Evolutionary conservation across 345 rosid species (phyloP).

Genomic region (Carallia pectinifolia): DNA sequence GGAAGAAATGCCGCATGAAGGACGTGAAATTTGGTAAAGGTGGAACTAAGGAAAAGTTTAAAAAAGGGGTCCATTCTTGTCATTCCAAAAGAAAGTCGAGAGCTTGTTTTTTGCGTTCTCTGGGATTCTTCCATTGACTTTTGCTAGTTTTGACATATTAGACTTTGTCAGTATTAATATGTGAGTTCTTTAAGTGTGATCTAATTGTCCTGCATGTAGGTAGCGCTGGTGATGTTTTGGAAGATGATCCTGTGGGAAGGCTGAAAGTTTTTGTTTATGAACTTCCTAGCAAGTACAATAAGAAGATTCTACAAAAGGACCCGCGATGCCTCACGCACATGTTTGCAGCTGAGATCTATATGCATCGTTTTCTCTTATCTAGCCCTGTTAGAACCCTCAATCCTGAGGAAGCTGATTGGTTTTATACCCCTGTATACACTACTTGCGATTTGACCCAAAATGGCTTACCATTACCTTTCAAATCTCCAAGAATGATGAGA

Average conservation of each 20-base stretch:
- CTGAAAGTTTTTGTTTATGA: conserved; percentile 34
- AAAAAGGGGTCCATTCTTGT: too few species aligned
- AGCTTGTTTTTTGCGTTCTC: too few species aligned
- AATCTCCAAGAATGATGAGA: conserved; percentile 32
- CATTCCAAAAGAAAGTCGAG: too few species aligned
- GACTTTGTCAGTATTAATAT: neutral
- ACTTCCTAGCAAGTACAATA: conserved; percentile 36
- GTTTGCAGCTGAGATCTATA: conserved; percentile 36
- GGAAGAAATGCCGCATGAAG: too few species aligned
- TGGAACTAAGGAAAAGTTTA: too few species aligned
- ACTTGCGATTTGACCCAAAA: conserved; percentile 31
- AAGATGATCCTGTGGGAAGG: conserved; percentile 22
- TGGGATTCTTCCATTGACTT: too few species aligned
- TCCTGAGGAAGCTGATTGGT: conserved; percentile 34
- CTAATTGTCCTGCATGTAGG: conserved; percentile 18
- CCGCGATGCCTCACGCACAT: conserved; percentile 29
- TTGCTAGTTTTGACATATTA: neutral
- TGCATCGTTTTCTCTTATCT: conserved; percentile 33
- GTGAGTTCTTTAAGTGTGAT: neutral
- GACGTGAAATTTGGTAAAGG: too few species aligned
- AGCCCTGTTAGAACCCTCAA: conserved; percentile 30
- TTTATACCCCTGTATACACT: conserved; percentile 29
- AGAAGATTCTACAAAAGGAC: conserved; percentile 31
- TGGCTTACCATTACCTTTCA: conserved; percentile 35
- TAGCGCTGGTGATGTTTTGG: conserved; percentile 39